Evolutionary conservation across 1,139 yeast genomes (phyloP), one percentile per base, ranked within the genome.

Genomic region (Candida albicans): DNA sequence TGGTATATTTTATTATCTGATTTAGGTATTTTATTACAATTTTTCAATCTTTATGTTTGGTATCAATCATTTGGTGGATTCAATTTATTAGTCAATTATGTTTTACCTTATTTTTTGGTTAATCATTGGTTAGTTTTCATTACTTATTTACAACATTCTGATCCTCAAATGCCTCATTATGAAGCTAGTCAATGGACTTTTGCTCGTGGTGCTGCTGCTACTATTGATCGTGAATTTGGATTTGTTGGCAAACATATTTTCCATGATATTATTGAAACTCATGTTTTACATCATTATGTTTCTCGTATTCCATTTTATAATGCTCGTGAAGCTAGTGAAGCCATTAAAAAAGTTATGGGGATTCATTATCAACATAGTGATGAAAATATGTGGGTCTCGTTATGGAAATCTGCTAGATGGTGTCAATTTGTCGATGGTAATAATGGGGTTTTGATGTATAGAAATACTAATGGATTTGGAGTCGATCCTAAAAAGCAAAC

Each of bases 121-220:
- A 80, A 80, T 69, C 84, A 80, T 61, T 80, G 85, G 85, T 67
- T 80, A 54, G 85, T 79, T 31, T 79, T 80, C 55, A 78, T 80
- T 51, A 80, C 85, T 28, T 80, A 64, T 58, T 71, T 80, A 56
- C 85, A 80, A 65, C 85, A 80, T 58, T 74, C 84, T 10, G 83
- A 79, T 54, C 72, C 79, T 26, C 54, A 68, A 34, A 70, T 80
- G 73, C 84, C 85, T 35, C 85, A 80, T 59, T 80, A 80, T 58
- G 75, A 73, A 47, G 73, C 76, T 46, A 55, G 62, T 35, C 81
- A 79, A 61, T 80, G 85, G 85, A 79, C 71, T 44, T 80, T 80
- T 55, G 84, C 84, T 33, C 72, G 83, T 63, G 85, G 85, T 57
- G 85, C 85, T 35, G 84, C 84, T 48, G 81, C 84, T 37, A 80